phyloP scores from a whole-genome alignment of 495 filamentous ascomycete species.

The Xylaria castorea region DNA sequence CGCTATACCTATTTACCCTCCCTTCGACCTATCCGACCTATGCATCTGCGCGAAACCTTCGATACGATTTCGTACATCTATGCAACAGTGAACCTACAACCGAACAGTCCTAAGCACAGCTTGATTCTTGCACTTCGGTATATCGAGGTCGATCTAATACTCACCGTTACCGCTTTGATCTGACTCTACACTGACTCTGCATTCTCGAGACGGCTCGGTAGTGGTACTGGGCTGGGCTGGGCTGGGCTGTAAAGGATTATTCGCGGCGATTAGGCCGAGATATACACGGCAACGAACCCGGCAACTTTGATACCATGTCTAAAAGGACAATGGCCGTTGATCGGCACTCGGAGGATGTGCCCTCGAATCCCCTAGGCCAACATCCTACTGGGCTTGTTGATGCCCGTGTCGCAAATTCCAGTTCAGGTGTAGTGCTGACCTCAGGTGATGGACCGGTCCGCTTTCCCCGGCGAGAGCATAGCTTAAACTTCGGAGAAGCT shows the following conservation, averaged over 20 bases:
- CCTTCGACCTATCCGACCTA: slow-evolving; percentile 9
- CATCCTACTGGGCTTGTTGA: not conserved
- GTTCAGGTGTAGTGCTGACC: slow-evolving; percentile 18
- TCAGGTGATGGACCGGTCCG: slow-evolving; percentile 16
- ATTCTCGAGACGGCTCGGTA: not conserved
- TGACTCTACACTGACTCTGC: not conserved
- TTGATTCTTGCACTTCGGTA: not conserved
- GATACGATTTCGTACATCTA: slow-evolving; percentile 1
- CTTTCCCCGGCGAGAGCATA: slow-evolving; percentile 29
- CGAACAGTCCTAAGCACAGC: not conserved
- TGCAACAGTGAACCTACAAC: not conserved
- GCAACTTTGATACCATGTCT: slow-evolving; percentile 1
- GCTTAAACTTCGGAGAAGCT: slow-evolving; percentile 23
- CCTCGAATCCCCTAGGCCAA: slow-evolving; percentile 5
- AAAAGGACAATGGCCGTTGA: slow-evolving; percentile 16
- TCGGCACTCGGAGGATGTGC: slow-evolving; percentile 8
- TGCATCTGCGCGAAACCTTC: slow-evolving; percentile 12
- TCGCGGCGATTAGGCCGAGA: not conserved
- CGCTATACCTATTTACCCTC: not conserved
- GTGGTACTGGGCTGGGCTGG: not conserved
- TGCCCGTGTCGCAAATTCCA: slow-evolving; percentile 9
- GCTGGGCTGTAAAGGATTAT: not conserved
- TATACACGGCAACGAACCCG: not conserved
- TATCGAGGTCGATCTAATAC: not conserved
- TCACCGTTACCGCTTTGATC: not conserved